Conservation (phyloP, 2,329 filamentous ascomycete genomes). For the Fonsecaea monophora region DNA sequence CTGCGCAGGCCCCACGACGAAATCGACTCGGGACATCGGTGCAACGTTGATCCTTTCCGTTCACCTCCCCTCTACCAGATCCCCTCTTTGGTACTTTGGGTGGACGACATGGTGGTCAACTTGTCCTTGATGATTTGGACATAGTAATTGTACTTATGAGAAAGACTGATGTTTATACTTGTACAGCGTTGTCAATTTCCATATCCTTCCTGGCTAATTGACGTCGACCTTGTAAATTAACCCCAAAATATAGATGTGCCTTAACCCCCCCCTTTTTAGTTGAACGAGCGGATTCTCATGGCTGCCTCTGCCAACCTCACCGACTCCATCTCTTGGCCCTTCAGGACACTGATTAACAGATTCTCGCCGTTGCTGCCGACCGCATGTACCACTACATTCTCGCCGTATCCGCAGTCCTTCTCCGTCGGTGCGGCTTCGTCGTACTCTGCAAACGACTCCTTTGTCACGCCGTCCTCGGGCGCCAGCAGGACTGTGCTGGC, state of each 20-base stretch:
- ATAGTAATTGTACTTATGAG: no score
- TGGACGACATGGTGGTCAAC: no score
- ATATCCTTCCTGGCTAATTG: not conserved
- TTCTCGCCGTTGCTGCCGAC: slow-evolving; percentile 41
- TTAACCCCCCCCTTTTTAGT: not conserved
- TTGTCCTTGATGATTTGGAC: not conserved
- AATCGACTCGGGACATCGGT: not conserved
- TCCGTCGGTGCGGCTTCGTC: slow-evolving; percentile 40
- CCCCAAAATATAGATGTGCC: not conserved
- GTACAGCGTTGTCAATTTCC: slow-evolving; percentile 5
- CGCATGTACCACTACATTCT: slow-evolving; percentile 45
- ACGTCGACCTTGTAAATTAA: not conserved
- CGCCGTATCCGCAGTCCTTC: slow-evolving; percentile 43
- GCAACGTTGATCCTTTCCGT: not conserved
- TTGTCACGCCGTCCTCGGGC: slow-evolving; percentile 35
- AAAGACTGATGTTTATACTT: not conserved
- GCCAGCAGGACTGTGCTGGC: slow-evolving; percentile 39
- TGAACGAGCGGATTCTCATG: slow-evolving; percentile 32
- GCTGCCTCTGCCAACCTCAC: slow-evolving; percentile 39
- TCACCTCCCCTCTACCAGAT: not conserved
- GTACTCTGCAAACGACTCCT: slow-evolving; percentile 42
- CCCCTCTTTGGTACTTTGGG: not conserved
- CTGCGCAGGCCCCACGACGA: not conserved
- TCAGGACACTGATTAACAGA: slow-evolving; percentile 42
- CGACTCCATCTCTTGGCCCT: slow-evolving; percentile 41